Evolutionary conservation across 2,329 filamentous ascomycete genomes (phyloP).

Genomic region (Furcasterigmium furcatum): DNA sequence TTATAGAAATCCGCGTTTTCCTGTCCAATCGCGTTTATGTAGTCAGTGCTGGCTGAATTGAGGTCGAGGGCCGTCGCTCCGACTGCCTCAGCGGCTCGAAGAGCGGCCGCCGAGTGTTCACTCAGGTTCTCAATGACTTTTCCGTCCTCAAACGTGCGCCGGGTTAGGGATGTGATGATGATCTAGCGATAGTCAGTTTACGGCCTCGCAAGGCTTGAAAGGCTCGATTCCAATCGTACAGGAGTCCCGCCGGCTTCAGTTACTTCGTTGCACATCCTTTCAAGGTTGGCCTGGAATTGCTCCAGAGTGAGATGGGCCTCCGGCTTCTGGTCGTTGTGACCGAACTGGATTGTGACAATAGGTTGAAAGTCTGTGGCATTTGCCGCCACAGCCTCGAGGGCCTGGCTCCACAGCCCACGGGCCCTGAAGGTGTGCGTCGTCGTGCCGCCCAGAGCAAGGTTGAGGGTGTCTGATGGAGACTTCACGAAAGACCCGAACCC

Average conservation of each 20-base stretch:
- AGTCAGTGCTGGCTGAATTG: conserved; percentile 44
- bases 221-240: conserved; percentile 16
- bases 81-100: conserved; percentile 38
- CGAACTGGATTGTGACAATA: conserved; percentile 43
- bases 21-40: conserved; percentile 49
- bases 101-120: conserved; percentile 40
- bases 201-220: conserved; percentile 4
- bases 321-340: conserved; percentile 59
- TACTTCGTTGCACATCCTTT: conserved; percentile 40
- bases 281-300: conserved; percentile 48
- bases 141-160: conserved; percentile 41
- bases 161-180: conserved; percentile 52
- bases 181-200: conserved; percentile 23
- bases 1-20: conserved; percentile 44
- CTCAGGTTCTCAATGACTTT: conserved; percentile 43
- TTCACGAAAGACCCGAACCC: conserved; percentile 51
- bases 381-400: conserved; percentile 37
- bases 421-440: conserved; percentile 53
- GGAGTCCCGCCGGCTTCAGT: conserved; percentile 38
- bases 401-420: conserved; percentile 48
- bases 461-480: conserved; percentile 45
- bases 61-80: conserved; percentile 41
- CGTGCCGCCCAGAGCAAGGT: conserved; percentile 53
- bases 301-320: conserved; percentile 39
- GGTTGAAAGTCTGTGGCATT: conserved; percentile 28